phyloP scores from a whole-genome alignment of 225 moss, liverwort and hornwort genomes.

The Bryoerythrophyllum caledonicum region DNA sequence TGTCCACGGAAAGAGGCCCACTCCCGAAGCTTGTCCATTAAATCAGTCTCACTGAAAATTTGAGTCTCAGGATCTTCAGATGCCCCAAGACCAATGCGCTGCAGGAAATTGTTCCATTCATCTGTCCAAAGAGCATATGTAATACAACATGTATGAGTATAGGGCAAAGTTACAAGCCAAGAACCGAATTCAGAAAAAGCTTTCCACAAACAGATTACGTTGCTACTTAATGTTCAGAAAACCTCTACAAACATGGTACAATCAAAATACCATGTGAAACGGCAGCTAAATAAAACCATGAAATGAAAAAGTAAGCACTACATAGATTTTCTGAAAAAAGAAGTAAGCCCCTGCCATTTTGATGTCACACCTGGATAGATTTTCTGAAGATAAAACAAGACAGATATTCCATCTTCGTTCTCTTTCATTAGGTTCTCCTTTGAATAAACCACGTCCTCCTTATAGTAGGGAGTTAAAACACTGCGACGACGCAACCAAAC shows the following conservation, averaged over 20 bases:
- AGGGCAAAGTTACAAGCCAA: not conserved
- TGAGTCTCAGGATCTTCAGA: slow-evolving; percentile 57
- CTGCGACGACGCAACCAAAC: slow-evolving; percentile 44
- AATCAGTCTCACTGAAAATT: slow-evolving; percentile 61
- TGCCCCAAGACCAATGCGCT: slow-evolving; percentile 57
- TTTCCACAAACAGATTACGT: too few relatives aligned
- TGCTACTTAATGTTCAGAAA: not conserved
- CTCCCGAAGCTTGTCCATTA: slow-evolving; percentile 79
- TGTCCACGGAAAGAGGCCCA: slow-evolving; percentile 98
- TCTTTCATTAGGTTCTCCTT: slow-evolving; percentile 79
- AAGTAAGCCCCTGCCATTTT: not conserved
- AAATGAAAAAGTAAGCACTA: not conserved
- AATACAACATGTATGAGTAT: not conserved
- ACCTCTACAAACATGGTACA: slow-evolving; percentile 2
- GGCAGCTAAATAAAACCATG: not conserved
- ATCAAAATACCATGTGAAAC: not conserved
- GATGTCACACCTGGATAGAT: slow-evolving; percentile 83
- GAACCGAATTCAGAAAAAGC: not conserved
- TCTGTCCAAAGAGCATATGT: slow-evolving; percentile 43
- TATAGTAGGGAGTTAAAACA: slow-evolving; percentile 90
- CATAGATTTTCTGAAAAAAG: not conserved
- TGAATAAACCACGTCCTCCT: slow-evolving; percentile 87
- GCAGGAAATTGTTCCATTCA: slow-evolving; percentile 90
- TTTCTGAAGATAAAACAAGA: slow-evolving; percentile 91
- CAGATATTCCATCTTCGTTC: slow-evolving; percentile 95